Conservation (phyloP, 345 rosid genomes). For the Hypericum perforatum region DNA sequence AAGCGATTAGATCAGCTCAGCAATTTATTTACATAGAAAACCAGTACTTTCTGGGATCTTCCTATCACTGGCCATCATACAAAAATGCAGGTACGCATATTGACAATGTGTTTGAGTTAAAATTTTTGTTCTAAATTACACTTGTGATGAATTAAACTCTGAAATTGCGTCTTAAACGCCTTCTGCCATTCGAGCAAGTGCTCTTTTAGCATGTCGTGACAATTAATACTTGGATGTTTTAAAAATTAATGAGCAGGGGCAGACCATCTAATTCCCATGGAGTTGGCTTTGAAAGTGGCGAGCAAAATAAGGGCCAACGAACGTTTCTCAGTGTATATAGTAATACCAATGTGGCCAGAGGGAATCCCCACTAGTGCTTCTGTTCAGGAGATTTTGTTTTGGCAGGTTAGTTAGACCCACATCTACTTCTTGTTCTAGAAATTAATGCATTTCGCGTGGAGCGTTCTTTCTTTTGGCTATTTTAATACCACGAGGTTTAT, state of each 20-base stretch:
- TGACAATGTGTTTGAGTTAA: not conserved
- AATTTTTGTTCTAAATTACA: too few species aligned
- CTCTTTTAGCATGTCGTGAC: too few species aligned
- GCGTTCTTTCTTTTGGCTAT: too few species aligned
- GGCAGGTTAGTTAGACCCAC: constrained; percentile 35
- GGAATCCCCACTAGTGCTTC: constrained; percentile 50
- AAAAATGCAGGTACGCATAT: constrained; percentile 48
- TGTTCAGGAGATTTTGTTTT: constrained; percentile 60
- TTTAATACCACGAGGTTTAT: too few species aligned
- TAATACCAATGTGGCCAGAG: constrained; percentile 73
- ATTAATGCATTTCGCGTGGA: too few species aligned
- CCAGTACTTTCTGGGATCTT: constrained; percentile 64
- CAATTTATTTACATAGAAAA: constrained; percentile 66
- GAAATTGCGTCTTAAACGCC: too few species aligned
- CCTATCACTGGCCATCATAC: constrained; percentile 59
- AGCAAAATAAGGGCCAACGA: constrained; percentile 47
- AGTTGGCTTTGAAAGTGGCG: constrained; percentile 52
- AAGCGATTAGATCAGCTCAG: constrained; percentile 67
- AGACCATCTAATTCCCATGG: constrained; percentile 58
- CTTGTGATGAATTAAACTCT: too few species aligned
- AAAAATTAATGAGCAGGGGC: constrained; percentile 35
- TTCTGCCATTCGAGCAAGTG: too few species aligned
- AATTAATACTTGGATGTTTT: not conserved
- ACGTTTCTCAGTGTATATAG: constrained; percentile 42
- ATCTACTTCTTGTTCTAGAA: too few species aligned